phyloP scores from a whole-genome alignment of 176 grass and related monocot species.

The Triticum timopheevii region DNA sequence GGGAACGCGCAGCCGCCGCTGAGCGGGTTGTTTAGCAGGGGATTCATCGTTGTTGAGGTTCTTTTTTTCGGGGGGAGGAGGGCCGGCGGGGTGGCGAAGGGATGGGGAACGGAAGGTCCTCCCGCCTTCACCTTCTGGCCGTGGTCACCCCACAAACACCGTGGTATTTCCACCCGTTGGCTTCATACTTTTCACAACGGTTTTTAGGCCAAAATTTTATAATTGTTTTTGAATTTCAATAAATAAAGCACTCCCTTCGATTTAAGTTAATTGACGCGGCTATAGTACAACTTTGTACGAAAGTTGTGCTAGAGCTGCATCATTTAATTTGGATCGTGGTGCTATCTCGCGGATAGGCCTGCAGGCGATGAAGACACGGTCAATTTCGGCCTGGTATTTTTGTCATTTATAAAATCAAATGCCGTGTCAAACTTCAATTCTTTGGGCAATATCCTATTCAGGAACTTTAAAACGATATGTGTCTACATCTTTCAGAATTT shows the following conservation, averaged over 20 bases:
- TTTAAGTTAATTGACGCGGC: no score
- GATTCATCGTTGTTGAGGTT: slow-evolving; percentile 23
- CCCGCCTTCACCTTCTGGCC: slow-evolving; percentile 10
- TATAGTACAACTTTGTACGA: no score
- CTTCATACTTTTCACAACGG: neutral
- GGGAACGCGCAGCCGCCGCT: slow-evolving; percentile 32
- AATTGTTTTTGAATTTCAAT: neutral
- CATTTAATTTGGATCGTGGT: no score
- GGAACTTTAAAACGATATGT: no score
- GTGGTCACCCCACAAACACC: neutral
- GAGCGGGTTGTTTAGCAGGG: slow-evolving; percentile 21
- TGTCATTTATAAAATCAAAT: no score
- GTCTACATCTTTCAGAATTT: no score
- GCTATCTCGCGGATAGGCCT: no score
- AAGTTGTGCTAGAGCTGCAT: no score
- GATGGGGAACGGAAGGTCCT: slow-evolving; percentile 51
- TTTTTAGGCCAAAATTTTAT: neutral
- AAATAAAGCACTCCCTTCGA: neutral
- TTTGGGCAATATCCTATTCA: no score
- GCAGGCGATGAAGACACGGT: no score
- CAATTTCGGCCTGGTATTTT: no score
- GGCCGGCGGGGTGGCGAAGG: neutral
- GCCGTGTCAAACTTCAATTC: no score
- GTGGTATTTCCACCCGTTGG: neutral
- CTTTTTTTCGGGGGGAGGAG: slow-evolving; percentile 20